phyloP scores from a whole-genome alignment of 139 green algal genomes.

The Volvox reticuliferus region DNA sequence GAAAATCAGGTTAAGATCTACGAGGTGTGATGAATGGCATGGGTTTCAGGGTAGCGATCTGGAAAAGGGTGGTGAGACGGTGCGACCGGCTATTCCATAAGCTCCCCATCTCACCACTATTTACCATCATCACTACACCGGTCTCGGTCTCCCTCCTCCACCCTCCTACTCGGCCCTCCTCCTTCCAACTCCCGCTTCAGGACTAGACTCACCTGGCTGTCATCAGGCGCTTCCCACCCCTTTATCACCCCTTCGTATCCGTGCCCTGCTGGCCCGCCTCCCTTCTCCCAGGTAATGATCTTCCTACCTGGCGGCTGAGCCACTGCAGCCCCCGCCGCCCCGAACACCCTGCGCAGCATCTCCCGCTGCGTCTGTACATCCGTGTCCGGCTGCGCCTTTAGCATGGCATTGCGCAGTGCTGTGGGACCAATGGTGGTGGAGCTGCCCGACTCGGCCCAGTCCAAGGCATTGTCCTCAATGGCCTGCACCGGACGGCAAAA shows the following conservation, averaged over 20 bases:
- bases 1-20: background rate
- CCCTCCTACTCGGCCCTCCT: background rate
- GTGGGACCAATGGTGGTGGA: background rate
- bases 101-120: background rate
- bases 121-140: background rate
- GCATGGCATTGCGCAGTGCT: conserved; percentile 10
- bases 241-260: background rate
- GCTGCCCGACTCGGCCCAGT: conserved; percentile 39
- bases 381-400: background rate
- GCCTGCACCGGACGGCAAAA: conserved; percentile 20
- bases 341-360: conserved; percentile 23
- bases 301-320: conserved; percentile 11
- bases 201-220: background rate
- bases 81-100: background rate
- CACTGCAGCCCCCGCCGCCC: background rate
- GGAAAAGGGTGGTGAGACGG: background rate
- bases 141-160: background rate
- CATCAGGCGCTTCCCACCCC: background rate
- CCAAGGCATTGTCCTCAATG: conserved; percentile 49
- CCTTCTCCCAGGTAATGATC: background rate
- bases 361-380: conserved; percentile 30
- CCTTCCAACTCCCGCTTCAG: no score
- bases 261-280: background rate
- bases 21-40: background rate
- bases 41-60: no score